Evolutionary conservation across 2,329 filamentous ascomycete genomes (phyloP).

Genomic region (Alternaria infectoria): DNA sequence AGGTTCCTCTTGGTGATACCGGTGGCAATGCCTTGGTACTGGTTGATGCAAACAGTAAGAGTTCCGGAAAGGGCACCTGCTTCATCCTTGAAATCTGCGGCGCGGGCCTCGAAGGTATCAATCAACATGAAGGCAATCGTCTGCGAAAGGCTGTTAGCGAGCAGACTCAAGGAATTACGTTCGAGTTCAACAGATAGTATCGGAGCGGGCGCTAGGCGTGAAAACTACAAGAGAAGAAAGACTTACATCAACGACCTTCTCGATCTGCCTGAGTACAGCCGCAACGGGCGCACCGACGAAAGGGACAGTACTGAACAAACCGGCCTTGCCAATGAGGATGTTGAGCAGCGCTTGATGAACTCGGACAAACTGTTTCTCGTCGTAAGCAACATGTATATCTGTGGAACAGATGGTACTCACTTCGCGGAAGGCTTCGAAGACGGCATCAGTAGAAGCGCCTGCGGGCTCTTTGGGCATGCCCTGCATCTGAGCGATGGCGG

Average conservation of each 20-base stretch:
- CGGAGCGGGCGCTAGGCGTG: background rate
- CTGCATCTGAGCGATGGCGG: constrained; percentile 12
- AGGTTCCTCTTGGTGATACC: background rate
- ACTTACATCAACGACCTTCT: constrained; percentile 24
- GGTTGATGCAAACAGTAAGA: background rate
- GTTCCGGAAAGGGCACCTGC: background rate
- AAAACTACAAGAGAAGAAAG: background rate
- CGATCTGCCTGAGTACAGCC: constrained; percentile 18
- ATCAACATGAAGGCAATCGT: constrained; percentile 3
- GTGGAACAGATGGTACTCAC: background rate
- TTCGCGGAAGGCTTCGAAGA: constrained; percentile 23
- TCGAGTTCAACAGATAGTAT: background rate
- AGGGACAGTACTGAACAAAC: constrained; percentile 16
- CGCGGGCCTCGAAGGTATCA: background rate
- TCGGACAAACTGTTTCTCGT: constrained; percentile 16
- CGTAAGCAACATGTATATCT: background rate
- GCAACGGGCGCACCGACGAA: constrained; percentile 19
- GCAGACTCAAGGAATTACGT: background rate
- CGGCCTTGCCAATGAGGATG: constrained; percentile 24
- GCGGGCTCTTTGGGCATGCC: constrained; percentile 2
- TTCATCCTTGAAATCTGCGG: background rate
- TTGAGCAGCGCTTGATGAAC: constrained; percentile 24
- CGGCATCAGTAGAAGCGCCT: constrained; percentile 1
- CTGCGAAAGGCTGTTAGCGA: background rate
- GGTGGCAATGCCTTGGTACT: background rate